phyloP scores from a whole-genome alignment of 169 alveolate species.

The Cryptosporidium meleagridis region DNA sequence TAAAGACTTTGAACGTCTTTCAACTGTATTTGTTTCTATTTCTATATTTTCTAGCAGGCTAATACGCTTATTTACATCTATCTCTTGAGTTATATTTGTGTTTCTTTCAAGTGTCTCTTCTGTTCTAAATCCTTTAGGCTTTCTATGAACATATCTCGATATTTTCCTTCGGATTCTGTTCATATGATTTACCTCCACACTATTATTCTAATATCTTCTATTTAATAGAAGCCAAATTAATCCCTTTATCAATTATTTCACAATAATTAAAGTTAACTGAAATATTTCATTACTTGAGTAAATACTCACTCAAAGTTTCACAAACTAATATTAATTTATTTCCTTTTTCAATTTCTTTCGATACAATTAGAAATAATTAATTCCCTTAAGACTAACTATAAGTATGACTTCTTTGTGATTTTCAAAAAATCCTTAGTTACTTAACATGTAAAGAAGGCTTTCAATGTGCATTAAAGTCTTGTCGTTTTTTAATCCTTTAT shows the following conservation, averaged over 20 bases:
- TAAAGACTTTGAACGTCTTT: conserved; percentile 55
- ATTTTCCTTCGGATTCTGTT: conserved; percentile 34
- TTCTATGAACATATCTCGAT: conserved; percentile 56
- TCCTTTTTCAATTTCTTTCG: neutral
- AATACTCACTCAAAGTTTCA: neutral
- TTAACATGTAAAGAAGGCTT: neutral
- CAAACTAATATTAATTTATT: neutral
- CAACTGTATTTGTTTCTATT: conserved; percentile 5
- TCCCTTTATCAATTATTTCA: neutral
- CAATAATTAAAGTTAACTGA: neutral
- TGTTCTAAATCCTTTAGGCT: conserved; percentile 42
- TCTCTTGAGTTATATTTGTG: neutral
- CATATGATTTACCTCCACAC: conserved; percentile 35
- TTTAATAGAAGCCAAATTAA: neutral
- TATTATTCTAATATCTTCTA: neutral
- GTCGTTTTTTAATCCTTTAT: neutral
- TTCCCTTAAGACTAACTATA: neutral
- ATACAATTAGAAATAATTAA: no score
- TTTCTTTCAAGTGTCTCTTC: conserved; percentile 20
- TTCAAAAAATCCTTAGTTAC: neutral
- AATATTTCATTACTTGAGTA: neutral
- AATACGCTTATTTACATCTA: conserved; percentile 5
- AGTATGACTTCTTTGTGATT: neutral
- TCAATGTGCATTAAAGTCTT: neutral
- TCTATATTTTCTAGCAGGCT: neutral